phyloP scores from a whole-genome alignment of 345 rosid species.

The Fremontodendron californicum region DNA sequence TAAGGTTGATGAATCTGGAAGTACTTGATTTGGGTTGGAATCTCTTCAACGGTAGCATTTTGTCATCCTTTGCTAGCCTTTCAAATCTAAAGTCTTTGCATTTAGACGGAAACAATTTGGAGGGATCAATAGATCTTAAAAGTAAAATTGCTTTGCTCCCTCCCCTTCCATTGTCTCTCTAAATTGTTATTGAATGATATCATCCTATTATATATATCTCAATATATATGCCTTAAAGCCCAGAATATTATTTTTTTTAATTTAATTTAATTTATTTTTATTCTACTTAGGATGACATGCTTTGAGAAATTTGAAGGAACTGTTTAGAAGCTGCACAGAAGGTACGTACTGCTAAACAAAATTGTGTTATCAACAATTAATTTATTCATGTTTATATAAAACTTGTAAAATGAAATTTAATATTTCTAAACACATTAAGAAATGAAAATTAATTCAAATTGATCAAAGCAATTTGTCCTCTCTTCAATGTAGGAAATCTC shows the following conservation, averaged over 20 bases:
- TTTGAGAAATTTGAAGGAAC: background rate
- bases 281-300: background rate
- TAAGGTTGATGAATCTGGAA: background rate
- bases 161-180: background rate
- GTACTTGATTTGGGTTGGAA: background rate
- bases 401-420: background rate
- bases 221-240: background rate
- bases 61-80: slow-evolving; percentile 3
- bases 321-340: fast-evolving
- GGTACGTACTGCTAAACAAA: background rate
- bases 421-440: too few relatives aligned
- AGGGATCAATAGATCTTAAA: background rate
- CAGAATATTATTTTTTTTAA: background rate
- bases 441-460: too few relatives aligned
- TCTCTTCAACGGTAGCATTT: background rate
- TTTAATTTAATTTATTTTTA: background rate
- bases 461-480: too few relatives aligned
- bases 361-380: background rate
- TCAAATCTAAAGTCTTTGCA: background rate
- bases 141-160: background rate
- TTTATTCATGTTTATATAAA: background rate
- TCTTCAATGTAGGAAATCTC: too few relatives aligned
- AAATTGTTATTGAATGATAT: background rate
- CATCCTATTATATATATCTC: background rate
- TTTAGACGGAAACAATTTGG: background rate